phyloP scores from a whole-genome alignment of 2,329 filamentous ascomycete species.

The Trichoderma breve region DNA sequence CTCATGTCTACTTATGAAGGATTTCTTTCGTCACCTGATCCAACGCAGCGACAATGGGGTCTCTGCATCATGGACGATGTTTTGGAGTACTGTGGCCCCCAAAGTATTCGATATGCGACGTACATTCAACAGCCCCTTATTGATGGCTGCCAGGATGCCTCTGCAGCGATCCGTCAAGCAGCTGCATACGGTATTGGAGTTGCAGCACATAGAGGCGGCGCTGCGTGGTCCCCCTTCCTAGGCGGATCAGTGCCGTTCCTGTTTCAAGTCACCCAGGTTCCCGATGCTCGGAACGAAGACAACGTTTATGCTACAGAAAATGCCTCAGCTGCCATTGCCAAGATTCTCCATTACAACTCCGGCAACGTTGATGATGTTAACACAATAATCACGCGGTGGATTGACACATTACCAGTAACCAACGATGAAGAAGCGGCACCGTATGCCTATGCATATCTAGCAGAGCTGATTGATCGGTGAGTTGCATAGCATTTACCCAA shows the following conservation, averaged over 20 bases:
- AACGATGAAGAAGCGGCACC: conserved; percentile 98
- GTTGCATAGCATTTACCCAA: conserved; percentile 39
- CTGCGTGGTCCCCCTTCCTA: conserved; percentile 83
- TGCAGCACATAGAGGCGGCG: conserved; percentile 87
- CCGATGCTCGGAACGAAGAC: conserved; percentile 82
- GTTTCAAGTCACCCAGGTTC: conserved; percentile 79
- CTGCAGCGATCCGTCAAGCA: conserved; percentile 90
- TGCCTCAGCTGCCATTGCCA: conserved; percentile 91
- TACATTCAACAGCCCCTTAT: conserved; percentile 86
- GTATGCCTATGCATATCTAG: conserved; percentile 89
- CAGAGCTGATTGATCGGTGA: conserved; percentile 91
- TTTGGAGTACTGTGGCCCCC: conserved; percentile 88
- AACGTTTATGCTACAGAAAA: conserved; percentile 98
- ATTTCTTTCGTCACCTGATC: conserved; percentile 77
- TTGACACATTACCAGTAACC: conserved; percentile 84
- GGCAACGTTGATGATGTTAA: conserved; percentile 73
- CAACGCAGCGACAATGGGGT: conserved; percentile 97
- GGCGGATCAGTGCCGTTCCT: conserved; percentile 75
- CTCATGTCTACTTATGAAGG: conserved; percentile 80
- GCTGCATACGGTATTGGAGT: conserved; percentile 95
- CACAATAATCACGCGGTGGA: conserved; percentile 77
- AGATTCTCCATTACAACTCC: conserved; percentile 89
- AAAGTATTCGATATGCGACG: conserved; percentile 81
- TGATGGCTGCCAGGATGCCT: conserved; percentile 78
- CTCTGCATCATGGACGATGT: conserved; percentile 98